Evolutionary conservation across 257 asterid species (phyloP).

Genomic region (Misopates orontium): DNA sequence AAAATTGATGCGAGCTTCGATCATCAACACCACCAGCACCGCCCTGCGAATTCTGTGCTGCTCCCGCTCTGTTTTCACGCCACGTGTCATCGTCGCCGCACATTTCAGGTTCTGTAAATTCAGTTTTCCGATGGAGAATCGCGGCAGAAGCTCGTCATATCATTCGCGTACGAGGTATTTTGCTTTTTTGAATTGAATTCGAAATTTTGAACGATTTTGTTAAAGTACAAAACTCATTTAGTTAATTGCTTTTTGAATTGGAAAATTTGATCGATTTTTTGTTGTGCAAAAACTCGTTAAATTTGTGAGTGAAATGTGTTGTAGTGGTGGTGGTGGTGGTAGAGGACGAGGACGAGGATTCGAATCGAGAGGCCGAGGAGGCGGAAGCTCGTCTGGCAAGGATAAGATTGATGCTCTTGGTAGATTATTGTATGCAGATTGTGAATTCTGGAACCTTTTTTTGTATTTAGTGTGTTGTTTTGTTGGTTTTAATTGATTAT

Average conservation of each 20-base stretch:
- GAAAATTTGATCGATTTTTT: no score
- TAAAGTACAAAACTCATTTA: no score
- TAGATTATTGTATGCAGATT: neutral
- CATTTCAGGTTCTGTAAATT: no score
- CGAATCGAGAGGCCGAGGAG: neutral
- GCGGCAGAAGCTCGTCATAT: conserved; percentile 34
- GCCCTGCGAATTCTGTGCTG: conserved; percentile 40
- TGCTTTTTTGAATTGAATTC: no score
- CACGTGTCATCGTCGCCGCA: conserved; percentile 21
- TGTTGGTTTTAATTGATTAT: conserved; percentile 4
- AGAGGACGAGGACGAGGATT: neutral
- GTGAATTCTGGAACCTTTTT: neutral
- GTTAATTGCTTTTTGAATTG: no score
- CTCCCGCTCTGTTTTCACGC: conserved; percentile 33
- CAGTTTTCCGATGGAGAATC: conserved; percentile 48
- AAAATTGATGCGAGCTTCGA: conserved; percentile 25
- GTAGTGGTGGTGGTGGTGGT: neutral
- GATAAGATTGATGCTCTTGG: neutral
- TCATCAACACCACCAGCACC: conserved; percentile 25
- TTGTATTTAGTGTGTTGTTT: neutral
- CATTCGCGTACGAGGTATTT: conserved; percentile 50
- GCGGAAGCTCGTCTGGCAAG: neutral
- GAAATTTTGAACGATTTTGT: no score
- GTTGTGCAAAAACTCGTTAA: neutral
- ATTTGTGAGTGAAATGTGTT: neutral